Evolutionary conservation across 352 stramenopile genomes (phyloP).

Genomic region (Aphanomyces cochlioides): DNA sequence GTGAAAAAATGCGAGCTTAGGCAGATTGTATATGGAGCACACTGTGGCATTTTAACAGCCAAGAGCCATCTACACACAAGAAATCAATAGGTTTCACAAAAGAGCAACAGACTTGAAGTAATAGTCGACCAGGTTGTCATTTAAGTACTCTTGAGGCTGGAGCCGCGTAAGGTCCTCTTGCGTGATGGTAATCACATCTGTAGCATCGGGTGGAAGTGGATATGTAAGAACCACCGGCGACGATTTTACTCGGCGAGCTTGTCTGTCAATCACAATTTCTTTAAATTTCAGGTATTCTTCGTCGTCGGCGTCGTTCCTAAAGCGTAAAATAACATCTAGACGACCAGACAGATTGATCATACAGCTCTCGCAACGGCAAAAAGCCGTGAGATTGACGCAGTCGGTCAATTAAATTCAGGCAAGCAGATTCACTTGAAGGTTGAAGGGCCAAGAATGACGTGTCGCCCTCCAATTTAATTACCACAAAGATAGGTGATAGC

Average conservation of each 20-base stretch:
- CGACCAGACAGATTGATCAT: neutral
- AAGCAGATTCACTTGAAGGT: neutral
- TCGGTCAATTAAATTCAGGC: neutral
- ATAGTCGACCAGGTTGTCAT: constrained; percentile 91
- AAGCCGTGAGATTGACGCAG: neutral
- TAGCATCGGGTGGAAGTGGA: constrained; percentile 61
- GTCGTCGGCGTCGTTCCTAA: neutral
- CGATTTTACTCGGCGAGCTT: neutral
- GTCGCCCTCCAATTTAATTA: neutral
- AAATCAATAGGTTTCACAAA: neutral
- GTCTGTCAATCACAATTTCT: too few species aligned
- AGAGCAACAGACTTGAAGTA: constrained; percentile 77
- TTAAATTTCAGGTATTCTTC: neutral
- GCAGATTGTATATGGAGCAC: constrained; percentile 73
- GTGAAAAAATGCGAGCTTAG: constrained; percentile 80
- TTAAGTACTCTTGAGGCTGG: constrained; percentile 78
- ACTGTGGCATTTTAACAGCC: constrained; percentile 39
- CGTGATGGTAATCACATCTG: constrained; percentile 75
- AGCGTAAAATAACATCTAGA: too few species aligned
- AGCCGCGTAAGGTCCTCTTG: constrained; percentile 52
- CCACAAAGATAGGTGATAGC: neutral
- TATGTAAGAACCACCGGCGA: constrained; percentile 52
- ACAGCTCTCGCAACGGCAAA: neutral
- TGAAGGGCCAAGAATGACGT: neutral
- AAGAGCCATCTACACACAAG: constrained; percentile 56